Percentiles rank a stretch among this genome's conserved stretches.
These are phyloP conservation scores for Yarrowia deformans DNA, from an alignment of 805 yeast genomes.

Conservation along the genomic window DNA sequence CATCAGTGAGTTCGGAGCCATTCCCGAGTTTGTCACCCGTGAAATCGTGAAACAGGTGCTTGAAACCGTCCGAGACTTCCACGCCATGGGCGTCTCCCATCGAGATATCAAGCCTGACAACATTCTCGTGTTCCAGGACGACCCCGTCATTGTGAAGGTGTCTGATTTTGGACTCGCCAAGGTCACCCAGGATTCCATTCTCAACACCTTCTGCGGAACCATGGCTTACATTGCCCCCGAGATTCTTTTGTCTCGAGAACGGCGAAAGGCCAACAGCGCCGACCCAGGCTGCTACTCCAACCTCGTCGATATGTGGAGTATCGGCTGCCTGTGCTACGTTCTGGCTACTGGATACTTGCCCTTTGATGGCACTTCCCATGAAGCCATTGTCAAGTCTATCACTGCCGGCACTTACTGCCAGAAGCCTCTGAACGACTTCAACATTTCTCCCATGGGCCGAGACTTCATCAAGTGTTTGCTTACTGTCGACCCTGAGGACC, in stretches of 20 bases:
- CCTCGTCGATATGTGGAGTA: conserved; percentile 96
- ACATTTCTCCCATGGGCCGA: conserved; percentile 71
- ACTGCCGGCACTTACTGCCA: conserved; percentile 80
- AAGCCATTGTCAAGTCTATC: conserved; percentile 78
- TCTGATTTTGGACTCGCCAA: conserved; percentile 98
- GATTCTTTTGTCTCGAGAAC: conserved; percentile 59
- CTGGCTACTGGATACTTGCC: conserved; percentile 93
- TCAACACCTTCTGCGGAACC: conserved; percentile 98
- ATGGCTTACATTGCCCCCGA: conserved; percentile 98
- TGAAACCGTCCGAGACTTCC: conserved; percentile 86
- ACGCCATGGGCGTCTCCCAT: conserved; percentile 89
- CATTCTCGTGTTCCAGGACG: conserved; percentile 85
- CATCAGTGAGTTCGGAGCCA: conserved; percentile 84
- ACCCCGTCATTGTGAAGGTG: conserved; percentile 89
- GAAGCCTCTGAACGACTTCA: conserved; percentile 61
- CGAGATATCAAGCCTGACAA: conserved; percentile 97
- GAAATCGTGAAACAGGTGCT: conserved; percentile 86
- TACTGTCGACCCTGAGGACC: conserved; percentile 73
- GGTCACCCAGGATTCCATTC: conserved; percentile 80
- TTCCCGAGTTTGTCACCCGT: conserved; percentile 88
- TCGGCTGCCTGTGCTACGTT: conserved; percentile 93
- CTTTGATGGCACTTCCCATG: conserved; percentile 91
- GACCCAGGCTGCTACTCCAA: conserved; percentile 66
- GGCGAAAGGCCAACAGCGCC: conserved; percentile 42
- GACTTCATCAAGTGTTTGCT: conserved; percentile 74